Evolutionary conservation across 1,284 basidiomycete species (phyloP).

Genomic region (Leucoagaricus sp.): DNA sequence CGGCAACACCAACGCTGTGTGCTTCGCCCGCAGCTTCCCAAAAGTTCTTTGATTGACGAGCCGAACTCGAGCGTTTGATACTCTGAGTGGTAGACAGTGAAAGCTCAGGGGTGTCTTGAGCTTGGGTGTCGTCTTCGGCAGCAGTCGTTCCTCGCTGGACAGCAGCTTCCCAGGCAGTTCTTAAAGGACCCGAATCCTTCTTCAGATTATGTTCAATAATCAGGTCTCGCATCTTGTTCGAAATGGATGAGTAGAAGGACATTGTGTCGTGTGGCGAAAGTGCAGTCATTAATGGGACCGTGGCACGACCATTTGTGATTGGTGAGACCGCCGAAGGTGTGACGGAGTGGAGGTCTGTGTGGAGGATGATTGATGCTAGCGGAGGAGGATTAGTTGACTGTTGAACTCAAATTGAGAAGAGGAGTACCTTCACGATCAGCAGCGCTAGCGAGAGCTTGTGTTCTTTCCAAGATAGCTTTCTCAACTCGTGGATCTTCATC

Average conservation of each 20-base stretch:
- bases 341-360: slow-evolving; percentile 42
- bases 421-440: slow-evolving; percentile 50
- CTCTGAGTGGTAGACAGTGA: too few species aligned
- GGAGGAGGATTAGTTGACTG: slow-evolving; percentile 11
- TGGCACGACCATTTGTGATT: slow-evolving; percentile 25
- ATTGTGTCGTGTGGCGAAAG: slow-evolving; percentile 24
- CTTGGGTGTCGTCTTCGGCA: too few species aligned
- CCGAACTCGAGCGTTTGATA: too few species aligned
- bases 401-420: slow-evolving; percentile 5
- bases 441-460: slow-evolving; percentile 36
- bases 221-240: slow-evolving; percentile 61
- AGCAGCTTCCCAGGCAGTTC: slow-evolving; percentile 48
- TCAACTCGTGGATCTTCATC: slow-evolving; percentile 29
- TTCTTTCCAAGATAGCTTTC: slow-evolving; percentile 35
- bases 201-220: slow-evolving; percentile 62
- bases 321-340: slow-evolving; percentile 22
- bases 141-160: slow-evolving; percentile 18
- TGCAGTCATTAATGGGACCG: slow-evolving; percentile 33
- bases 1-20: background rate
- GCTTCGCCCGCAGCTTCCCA: slow-evolving; percentile 10
- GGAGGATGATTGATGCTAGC: slow-evolving; percentile 39
- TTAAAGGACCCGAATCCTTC: slow-evolving; percentile 53
- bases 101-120: too few species aligned
- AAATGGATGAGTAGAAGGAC: slow-evolving; percentile 41
- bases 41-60: slow-evolving; percentile 13